phyloP scores from a whole-genome alignment of 2,329 filamentous ascomycete species.

The Sporothrix phasma region DNA sequence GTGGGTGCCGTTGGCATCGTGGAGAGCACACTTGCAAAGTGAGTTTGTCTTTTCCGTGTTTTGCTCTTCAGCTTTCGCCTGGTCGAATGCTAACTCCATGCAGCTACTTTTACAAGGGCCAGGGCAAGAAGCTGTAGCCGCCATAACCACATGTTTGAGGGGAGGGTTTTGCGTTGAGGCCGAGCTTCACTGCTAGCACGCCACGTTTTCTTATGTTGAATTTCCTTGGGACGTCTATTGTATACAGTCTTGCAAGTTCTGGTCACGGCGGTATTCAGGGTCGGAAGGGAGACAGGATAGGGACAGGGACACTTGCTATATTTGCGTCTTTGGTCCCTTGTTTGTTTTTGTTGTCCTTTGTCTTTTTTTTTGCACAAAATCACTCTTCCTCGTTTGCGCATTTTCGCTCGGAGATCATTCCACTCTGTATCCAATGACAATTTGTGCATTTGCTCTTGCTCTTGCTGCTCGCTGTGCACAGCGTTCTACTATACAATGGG shows the following conservation, averaged over 20 bases:
- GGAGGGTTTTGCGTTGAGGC: background rate
- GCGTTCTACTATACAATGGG: background rate
- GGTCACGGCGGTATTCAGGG: background rate
- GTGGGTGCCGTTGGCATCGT: constrained; percentile 39
- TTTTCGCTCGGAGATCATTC: background rate
- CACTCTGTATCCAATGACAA: constrained; percentile 1
- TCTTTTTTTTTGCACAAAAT: background rate
- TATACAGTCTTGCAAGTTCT: background rate
- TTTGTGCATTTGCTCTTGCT: background rate
- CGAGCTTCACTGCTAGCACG: background rate
- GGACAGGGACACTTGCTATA: no score
- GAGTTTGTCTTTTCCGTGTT: constrained; percentile 21
- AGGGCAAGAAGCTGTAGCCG: constrained; percentile 23
- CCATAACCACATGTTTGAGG: no score
- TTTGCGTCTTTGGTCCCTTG: background rate
- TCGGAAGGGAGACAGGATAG: background rate
- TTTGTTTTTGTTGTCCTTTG: background rate
- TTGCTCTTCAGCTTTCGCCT: background rate
- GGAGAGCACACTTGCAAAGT: constrained; percentile 41
- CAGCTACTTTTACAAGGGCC: constrained; percentile 29
- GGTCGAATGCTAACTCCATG: constrained; percentile 10
- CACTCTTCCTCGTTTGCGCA: background rate
- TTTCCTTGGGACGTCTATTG: background rate
- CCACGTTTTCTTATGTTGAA: background rate
- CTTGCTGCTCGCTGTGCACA: background rate